phyloP scores from a whole-genome alignment of 164 flowering plant species.

The Piper longum region DNA sequence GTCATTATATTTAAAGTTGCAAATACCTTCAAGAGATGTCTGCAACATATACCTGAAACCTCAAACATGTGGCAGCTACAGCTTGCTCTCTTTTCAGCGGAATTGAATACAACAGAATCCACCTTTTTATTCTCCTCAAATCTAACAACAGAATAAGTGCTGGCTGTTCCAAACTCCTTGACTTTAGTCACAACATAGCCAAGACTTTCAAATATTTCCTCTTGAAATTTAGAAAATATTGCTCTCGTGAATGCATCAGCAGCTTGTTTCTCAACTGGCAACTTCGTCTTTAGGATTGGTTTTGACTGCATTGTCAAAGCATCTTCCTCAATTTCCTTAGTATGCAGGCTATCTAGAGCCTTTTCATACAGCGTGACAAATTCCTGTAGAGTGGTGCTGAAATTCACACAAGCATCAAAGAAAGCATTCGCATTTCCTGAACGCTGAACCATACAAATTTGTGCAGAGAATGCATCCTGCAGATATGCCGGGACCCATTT shows the following conservation, averaged over 20 bases:
- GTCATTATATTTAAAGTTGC: constrained; percentile 59
- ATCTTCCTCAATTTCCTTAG: constrained; percentile 52
- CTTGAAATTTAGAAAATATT: constrained; percentile 65
- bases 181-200: constrained; percentile 62
- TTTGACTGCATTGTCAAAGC: constrained; percentile 47
- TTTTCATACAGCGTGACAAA: constrained; percentile 44
- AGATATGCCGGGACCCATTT: constrained; percentile 56
- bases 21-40: constrained; percentile 73
- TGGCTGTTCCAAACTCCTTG: constrained; percentile 40
- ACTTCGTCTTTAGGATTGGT: constrained; percentile 61
- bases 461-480: constrained; percentile 52
- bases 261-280: constrained; percentile 90
- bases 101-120: constrained; percentile 16
- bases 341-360: constrained; percentile 33
- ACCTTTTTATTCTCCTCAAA: constrained; percentile 63
- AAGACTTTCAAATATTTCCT: constrained; percentile 73
- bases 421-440: constrained; percentile 26
- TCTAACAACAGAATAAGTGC: constrained; percentile 65
- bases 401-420: constrained; percentile 67
- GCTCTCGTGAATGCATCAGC: constrained; percentile 52
- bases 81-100: constrained; percentile 44
- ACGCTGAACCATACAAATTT: constrained; percentile 27
- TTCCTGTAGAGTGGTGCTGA: constrained; percentile 39
- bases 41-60: constrained; percentile 69
- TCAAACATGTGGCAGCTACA: constrained; percentile 92